Evolutionary conservation across 2,329 filamentous ascomycete genomes (phyloP).

Genomic region (Stachybotrys chartarum): DNA sequence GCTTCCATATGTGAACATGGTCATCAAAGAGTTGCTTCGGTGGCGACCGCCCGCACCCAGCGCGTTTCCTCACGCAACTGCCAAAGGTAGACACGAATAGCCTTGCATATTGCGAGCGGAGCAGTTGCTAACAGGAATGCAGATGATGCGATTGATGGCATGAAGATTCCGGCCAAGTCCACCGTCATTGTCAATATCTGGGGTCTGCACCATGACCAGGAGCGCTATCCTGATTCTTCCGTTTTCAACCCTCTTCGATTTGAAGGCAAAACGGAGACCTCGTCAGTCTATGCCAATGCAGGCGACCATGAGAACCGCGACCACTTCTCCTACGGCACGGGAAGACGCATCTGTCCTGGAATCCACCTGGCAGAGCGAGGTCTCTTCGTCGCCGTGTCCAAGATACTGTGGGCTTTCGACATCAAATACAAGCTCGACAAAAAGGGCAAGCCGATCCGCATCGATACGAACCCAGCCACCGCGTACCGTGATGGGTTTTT

Average conservation of each 20-base stretch:
- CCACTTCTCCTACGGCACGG: constrained; percentile 40
- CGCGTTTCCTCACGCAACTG: constrained; percentile 3
- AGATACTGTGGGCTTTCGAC: neutral
- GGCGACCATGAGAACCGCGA: constrained; percentile 19
- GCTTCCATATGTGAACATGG: constrained; percentile 45
- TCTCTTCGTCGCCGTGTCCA: neutral
- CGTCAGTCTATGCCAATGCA: constrained; percentile 13
- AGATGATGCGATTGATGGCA: neutral
- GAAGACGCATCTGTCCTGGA: constrained; percentile 28
- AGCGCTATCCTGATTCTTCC: constrained; percentile 4
- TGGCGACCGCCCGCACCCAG: constrained; percentile 40
- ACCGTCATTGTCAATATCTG: constrained; percentile 1
- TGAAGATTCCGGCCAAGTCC: constrained; percentile 5
- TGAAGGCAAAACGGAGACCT: neutral
- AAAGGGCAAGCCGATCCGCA: too few relatives aligned
- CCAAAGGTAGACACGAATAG: neutral
- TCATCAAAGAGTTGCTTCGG: constrained; percentile 49
- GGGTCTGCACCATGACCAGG: constrained; percentile 3
- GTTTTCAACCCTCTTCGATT: constrained; percentile 1
- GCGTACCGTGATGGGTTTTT: too few relatives aligned
- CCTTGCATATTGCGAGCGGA: too few relatives aligned
- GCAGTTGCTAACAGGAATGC: too few relatives aligned
- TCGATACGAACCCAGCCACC: too few relatives aligned
- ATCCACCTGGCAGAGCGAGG: neutral
- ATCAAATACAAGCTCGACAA: too few relatives aligned